These are phyloP conservation scores for Penicillium psychrofluorescens DNA, from an alignment of 495 filamentous ascomycete species.

Conservation along the genomic window DNA sequence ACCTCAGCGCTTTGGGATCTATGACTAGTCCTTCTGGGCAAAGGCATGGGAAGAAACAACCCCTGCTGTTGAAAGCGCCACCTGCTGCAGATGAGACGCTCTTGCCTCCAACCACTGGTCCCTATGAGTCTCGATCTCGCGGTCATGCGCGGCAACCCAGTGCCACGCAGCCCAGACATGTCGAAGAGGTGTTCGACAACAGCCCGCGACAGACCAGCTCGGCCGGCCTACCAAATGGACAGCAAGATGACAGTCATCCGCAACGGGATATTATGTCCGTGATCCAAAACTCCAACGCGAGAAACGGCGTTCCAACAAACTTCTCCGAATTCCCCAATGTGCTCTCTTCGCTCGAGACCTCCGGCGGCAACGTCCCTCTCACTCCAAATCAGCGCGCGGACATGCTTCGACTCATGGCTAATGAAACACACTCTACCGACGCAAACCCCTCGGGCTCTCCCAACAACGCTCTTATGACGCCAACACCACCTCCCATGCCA, in stretches of 20 bases:
- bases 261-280: constrained; percentile 80
- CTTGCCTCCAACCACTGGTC: constrained; percentile 26
- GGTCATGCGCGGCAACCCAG: constrained; percentile 29
- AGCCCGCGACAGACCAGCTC: constrained; percentile 24
- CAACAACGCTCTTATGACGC: constrained; percentile 53
- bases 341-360: constrained; percentile 61
- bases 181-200: constrained; percentile 38
- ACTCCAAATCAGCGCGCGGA: constrained; percentile 70
- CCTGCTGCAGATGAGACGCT: constrained; percentile 29
- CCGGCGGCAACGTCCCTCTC: constrained; percentile 57
- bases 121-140: constrained; percentile 26
- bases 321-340: constrained; percentile 66
- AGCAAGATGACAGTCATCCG: constrained; percentile 25
- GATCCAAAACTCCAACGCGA: constrained; percentile 73
- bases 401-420: constrained; percentile 74
- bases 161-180: constrained; percentile 26
- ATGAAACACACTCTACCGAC: constrained; percentile 29
- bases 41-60: constrained; percentile 41
- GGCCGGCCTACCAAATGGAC: constrained; percentile 8
- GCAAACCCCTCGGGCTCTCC: constrained; percentile 15
- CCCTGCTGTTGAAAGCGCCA: constrained; percentile 44
- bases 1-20: constrained; percentile 26
- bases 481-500: constrained; percentile 53
- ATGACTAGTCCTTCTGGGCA: constrained; percentile 31
- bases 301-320: constrained; percentile 38